phyloP scores from a whole-genome alignment of 306 rosid genomes.

The Sphenostylis stenocarpa region DNA sequence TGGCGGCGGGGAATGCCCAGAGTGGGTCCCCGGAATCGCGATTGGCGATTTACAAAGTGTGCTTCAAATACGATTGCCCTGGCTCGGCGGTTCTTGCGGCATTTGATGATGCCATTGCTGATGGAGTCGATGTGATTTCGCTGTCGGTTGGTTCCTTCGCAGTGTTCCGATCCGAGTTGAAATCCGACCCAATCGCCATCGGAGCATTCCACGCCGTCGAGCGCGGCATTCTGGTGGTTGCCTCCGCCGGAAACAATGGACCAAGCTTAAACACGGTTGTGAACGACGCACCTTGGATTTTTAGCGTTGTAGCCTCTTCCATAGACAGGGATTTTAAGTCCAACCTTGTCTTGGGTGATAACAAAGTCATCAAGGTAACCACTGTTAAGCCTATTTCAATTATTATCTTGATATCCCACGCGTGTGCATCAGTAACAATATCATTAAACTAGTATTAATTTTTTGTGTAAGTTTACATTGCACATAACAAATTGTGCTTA shows the following conservation, averaged over 20 bases:
- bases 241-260: conserved; percentile 79
- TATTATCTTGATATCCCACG: no score
- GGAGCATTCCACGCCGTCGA: conserved; percentile 86
- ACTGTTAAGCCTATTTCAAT: background rate
- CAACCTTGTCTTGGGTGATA: conserved; percentile 53
- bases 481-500: background rate
- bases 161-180: background rate
- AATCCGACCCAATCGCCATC: conserved; percentile 53
- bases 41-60: background rate
- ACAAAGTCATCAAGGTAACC: conserved; percentile 52
- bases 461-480: no score
- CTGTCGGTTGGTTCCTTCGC: background rate
- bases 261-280: conserved; percentile 33
- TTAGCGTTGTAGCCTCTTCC: conserved; percentile 79
- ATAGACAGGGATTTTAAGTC: conserved; percentile 70
- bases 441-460: no score
- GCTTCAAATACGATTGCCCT: background rate
- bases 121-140: background rate
- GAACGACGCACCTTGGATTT: conserved; percentile 76
- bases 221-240: conserved; percentile 64
- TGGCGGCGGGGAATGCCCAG: background rate
- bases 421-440: no score
- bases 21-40: background rate
- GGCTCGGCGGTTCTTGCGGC: background rate
- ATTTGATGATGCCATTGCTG: background rate